Conservation (phyloP, 192 early-diverging fungal species). For the Coemansia sp. region DNA sequence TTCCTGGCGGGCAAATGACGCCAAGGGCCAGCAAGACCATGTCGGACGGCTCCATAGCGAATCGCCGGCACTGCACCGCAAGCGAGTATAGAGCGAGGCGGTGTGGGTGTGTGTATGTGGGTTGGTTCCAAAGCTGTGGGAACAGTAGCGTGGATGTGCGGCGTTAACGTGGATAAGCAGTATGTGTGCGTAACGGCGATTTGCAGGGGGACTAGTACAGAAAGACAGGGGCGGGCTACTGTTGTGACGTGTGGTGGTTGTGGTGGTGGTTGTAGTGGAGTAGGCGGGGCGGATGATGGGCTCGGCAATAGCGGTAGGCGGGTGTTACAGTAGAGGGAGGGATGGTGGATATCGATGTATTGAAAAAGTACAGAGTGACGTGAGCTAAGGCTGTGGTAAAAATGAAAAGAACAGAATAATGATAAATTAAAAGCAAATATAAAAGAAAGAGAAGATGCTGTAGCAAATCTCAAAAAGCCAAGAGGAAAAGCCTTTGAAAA, state of each 20-base stretch:
- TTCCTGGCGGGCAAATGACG: constrained; percentile 59
- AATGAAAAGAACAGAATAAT: not conserved
- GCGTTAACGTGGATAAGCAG: no score
- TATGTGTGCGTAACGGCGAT: not conserved
- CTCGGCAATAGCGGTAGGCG: not conserved
- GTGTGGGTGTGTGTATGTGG: not conserved
- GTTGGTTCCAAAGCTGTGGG: no score
- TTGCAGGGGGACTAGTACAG: no score
- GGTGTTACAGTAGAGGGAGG: no score
- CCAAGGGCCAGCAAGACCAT: constrained; percentile 41
- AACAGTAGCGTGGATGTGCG: no score
- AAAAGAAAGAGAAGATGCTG: constrained; percentile 7
- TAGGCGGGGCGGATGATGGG: no score
- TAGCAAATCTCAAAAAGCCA: not conserved
- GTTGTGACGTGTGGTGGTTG: no score
- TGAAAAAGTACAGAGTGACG: not conserved
- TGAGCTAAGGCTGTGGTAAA: not conserved
- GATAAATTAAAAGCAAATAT: not conserved
- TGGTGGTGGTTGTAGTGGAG: no score
- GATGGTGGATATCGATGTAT: no score
- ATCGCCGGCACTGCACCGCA: not conserved
- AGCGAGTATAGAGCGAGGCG: not conserved
- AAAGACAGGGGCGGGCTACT: no score
- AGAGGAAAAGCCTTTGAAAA: not conserved
- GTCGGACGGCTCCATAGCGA: constrained; percentile 43